Evolutionary conservation across 2,329 filamentous ascomycete genomes (phyloP).

Genomic region (Neonectria faginata): DNA sequence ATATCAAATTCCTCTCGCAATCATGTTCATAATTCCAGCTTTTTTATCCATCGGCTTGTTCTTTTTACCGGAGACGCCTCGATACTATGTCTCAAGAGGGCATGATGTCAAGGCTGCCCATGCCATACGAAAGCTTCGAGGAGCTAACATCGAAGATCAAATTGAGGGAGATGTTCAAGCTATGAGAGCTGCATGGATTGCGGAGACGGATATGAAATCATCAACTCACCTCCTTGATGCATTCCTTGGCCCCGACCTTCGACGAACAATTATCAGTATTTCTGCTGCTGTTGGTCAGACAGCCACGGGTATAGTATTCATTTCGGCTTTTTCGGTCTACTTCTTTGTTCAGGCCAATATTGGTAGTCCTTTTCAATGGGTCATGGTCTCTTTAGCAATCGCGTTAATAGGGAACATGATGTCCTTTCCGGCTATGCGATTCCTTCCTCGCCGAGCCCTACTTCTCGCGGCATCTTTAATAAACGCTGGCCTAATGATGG

Average conservation of each 20-base stretch:
- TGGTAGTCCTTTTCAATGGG: constrained; percentile 3
- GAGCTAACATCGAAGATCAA: neutral
- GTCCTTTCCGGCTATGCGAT: constrained; percentile 4
- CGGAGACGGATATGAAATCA: constrained; percentile 1
- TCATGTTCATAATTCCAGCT: constrained; percentile 1
- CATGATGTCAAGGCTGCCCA: neutral
- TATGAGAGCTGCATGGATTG: neutral
- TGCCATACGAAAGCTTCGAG: neutral
- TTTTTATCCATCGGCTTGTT: neutral
- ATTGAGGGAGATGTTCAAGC: neutral
- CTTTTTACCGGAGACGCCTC: constrained; percentile 3
- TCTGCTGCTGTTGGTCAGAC: constrained; percentile 2
- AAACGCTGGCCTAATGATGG: neutral
- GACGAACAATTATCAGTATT: constrained; percentile 1
- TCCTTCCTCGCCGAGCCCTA: constrained; percentile 1
- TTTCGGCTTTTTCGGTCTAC: constrained; percentile 1
- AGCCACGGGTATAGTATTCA: constrained; percentile 2
- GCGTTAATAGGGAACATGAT: neutral
- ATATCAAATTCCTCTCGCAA: constrained; percentile 3
- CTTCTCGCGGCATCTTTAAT: neutral
- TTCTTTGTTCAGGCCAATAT: constrained; percentile 5
- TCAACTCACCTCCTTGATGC: neutral
- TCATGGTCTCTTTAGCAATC: constrained; percentile 3
- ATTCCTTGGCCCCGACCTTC: neutral
- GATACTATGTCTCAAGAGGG: constrained; percentile 4